Evolutionary conservation across 192 early-diverging fungal genomes (phyloP), one percentile per base, ranked within the genome.

Genomic region (Backusella morwellensis): DNA sequence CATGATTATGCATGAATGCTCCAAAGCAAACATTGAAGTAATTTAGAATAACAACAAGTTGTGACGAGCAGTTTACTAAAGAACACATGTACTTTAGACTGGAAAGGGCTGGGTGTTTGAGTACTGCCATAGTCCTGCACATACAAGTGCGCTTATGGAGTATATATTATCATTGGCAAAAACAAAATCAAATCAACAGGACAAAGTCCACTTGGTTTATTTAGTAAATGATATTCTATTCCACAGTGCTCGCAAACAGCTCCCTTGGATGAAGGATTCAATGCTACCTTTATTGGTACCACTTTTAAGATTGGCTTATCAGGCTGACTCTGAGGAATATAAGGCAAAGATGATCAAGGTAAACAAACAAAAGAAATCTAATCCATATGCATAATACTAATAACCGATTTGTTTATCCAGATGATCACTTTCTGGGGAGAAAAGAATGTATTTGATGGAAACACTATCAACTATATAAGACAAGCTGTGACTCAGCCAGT

Each of bases 21-120:
- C 87, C 23, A 83, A 85, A 68, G 83, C 84, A 0, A 87, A 88
- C 70, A 87, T 88, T 68, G 84, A 88, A 76, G 87, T 87, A 84
- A 26, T 32, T n/a, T 56, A 40, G 17, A 15, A 67, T 7, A 56
- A 19, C n/a, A 59, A 75, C 42, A 40, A 40, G 42, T 44, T 17
- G 3, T 23, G 7, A 38, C 9, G 34, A 26, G 38, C 15, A 35
- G 6, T 6, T 32, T 26, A 59, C 12, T 9, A 29, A 56, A 35
- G 26, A 47, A 70, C 42, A n/a, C 17, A 32, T 36, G 26, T 44
- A 59, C 34, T 19, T 52, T 84, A 88, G 87, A 81, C 81, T 15
- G 87, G 86, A 23, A 86, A 87, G 63, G 84, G 77, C 40, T 88
- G 87, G 87, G 78, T 87, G 15, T 80, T 84, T 36, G 73, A 86